A percentile compares a stretch with the other conserved stretches of the same genome.
phyloP scores from a whole-genome alignment of 1,284 basidiomycete species.

The Ceratobasidium theobromae region DNA sequence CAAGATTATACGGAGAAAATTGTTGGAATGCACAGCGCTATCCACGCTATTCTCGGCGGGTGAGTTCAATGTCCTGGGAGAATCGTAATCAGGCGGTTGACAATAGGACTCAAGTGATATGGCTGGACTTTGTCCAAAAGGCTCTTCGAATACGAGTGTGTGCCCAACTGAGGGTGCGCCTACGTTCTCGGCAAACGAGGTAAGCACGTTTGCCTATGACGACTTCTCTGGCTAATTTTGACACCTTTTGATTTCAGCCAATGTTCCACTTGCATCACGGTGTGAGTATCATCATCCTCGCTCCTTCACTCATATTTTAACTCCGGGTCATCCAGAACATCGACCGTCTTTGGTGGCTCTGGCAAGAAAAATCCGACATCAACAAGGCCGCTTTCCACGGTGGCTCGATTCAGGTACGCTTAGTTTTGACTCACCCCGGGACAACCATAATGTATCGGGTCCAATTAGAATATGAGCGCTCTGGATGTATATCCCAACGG shows the following conservation, averaged over 20 bases:
- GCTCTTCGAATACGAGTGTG: neutral
- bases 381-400: constrained; percentile 10
- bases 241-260: neutral
- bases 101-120: neutral
- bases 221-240: neutral
- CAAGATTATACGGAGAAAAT: constrained; percentile 2
- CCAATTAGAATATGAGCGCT: neutral
- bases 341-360: constrained; percentile 21
- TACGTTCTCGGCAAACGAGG: constrained; percentile 19
- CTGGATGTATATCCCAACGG: constrained; percentile 3
- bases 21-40: constrained; percentile 8
- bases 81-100: neutral
- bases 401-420: neutral
- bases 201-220: neutral
- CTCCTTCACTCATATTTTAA: neutral
- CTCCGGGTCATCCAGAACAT: neutral
- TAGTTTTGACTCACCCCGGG: too few relatives aligned
- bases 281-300: too few relatives aligned
- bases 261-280: constrained; percentile 26
- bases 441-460: neutral
- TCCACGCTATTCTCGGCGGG: constrained; percentile 15
- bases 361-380: constrained; percentile 13
- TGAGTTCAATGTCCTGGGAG: neutral
- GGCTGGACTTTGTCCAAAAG: constrained; percentile 4
- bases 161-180: constrained; percentile 14